phyloP scores from a whole-genome alignment of 305 asterid genomes.

The Caryopteris hybrid region DNA sequence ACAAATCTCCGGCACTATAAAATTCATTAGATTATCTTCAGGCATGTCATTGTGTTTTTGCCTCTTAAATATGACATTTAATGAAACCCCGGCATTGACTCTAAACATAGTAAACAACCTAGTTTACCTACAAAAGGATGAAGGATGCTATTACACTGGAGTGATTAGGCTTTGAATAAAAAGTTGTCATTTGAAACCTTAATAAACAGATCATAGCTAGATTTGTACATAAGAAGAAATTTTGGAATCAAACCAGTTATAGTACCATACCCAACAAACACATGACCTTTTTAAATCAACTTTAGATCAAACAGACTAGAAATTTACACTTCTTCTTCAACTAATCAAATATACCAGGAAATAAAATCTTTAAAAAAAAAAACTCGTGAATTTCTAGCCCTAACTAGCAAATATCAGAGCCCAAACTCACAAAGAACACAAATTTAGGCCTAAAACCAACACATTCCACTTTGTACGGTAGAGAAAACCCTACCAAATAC shows the following conservation, averaged over 20 bases:
- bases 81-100: neutral
- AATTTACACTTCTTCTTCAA: neutral
- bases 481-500: neutral
- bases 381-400: neutral
- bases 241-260: conserved; percentile 2
- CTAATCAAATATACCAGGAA: neutral
- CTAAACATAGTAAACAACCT: neutral
- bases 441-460: neutral
- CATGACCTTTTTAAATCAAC: neutral
- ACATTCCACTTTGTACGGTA: neutral
- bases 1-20: neutral
- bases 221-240: neutral
- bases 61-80: neutral
- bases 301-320: neutral
- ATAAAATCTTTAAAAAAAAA: too few species aligned
- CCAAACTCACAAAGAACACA: neutral
- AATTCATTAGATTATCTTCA: neutral
- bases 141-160: neutral
- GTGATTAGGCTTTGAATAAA: neutral
- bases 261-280: conserved; percentile 1
- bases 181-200: neutral
- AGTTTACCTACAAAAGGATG: too few species aligned
- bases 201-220: neutral
- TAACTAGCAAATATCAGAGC: conserved; percentile 11
- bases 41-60: neutral